These are phyloP conservation scores for Kurtzmaniella quercitrusa DNA, from an alignment of 1,139 yeast genomes.

Conservation along the genomic window DNA sequence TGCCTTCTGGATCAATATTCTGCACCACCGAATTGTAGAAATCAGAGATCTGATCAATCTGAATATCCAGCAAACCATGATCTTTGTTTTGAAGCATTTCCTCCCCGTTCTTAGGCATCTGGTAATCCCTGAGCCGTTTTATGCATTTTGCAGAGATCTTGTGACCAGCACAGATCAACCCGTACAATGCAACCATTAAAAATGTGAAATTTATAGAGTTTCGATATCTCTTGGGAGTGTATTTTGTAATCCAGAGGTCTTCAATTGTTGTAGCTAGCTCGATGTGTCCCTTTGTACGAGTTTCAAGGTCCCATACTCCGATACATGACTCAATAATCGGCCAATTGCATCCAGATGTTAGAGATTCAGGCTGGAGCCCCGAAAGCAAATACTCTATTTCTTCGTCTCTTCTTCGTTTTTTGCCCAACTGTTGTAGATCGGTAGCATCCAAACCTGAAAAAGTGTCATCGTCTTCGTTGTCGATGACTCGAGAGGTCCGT, in stretches of 20 bases:
- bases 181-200: neutral
- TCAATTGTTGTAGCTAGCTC: neutral
- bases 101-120: neutral
- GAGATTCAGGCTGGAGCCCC: neutral
- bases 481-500: neutral
- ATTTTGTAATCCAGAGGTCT: neutral
- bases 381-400: slow-evolving; percentile 3
- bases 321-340: neutral
- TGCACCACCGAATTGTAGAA: neutral
- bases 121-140: neutral
- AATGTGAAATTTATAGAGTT: neutral
- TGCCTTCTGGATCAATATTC: neutral
- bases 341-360: neutral
- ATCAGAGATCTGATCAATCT: neutral
- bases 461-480: neutral
- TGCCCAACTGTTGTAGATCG: slow-evolving; percentile 4
- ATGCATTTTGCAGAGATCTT: neutral
- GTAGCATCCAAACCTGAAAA: neutral
- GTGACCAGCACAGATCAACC: neutral
- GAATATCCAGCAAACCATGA: neutral
- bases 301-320: neutral
- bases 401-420: slow-evolving; percentile 4
- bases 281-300: neutral
- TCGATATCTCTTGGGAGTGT: neutral
- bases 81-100: neutral